Evolutionary conservation across 306 rosid genomes (phyloP).

Genomic region (Fagus crenata): DNA sequence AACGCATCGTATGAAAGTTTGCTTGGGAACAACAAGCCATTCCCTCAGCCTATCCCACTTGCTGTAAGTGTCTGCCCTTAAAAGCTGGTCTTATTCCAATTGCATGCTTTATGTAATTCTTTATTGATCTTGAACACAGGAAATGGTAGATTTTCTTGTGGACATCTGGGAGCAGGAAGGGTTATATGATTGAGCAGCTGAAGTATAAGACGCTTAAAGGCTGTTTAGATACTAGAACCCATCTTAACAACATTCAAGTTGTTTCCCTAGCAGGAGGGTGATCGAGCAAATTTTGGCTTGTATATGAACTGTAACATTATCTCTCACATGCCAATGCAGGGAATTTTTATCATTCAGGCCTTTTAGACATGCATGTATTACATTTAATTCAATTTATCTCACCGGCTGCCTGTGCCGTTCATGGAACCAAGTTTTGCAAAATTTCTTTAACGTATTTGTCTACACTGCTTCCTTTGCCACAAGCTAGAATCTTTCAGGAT

Average conservation of each 20-base stretch:
- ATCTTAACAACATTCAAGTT: constrained; percentile 26
- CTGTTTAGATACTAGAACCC: constrained; percentile 38
- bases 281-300: constrained; percentile 36
- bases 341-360: constrained; percentile 9
- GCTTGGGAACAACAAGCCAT: constrained; percentile 83
- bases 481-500: not conserved
- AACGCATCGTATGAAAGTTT: constrained; percentile 80
- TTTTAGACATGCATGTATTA: constrained; percentile 20
- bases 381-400: constrained; percentile 14
- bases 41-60: constrained; percentile 79
- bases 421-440: constrained; percentile 18
- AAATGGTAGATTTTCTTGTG: constrained; percentile 98
- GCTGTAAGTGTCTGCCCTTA: constrained; percentile 48
- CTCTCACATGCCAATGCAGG: constrained; percentile 8
- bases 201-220: constrained; percentile 30
- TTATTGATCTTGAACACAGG: constrained; percentile 45
- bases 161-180: constrained; percentile 96
- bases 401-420: constrained; percentile 11
- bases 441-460: not conserved
- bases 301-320: constrained; percentile 33
- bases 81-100: not conserved
- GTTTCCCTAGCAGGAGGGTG: constrained; percentile 42
- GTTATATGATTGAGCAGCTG: constrained; percentile 63
- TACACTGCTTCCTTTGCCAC: not conserved
- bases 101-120: not conserved